phyloP scores from a whole-genome alignment of 257 asterid species.

The Craterostigma plantagineum region DNA sequence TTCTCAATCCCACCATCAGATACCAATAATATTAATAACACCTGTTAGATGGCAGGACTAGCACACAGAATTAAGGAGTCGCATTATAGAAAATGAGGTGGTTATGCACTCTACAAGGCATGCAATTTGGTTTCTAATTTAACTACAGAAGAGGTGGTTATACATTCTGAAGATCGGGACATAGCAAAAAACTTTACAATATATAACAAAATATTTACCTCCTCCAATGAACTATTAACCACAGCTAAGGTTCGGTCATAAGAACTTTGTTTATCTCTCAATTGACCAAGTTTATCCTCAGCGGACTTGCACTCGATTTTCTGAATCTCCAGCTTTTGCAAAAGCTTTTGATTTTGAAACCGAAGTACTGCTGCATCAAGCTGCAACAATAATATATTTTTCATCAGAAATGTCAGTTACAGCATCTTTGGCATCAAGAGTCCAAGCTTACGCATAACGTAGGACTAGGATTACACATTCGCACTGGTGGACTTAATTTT shows the following conservation, averaged over 20 bases:
- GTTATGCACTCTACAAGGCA: no score
- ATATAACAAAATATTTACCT: slow-evolving; percentile 27
- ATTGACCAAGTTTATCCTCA: slow-evolving; percentile 29
- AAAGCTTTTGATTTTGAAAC: slow-evolving; percentile 86
- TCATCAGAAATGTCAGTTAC: background rate
- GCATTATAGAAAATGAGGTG: no score
- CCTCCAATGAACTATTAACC: slow-evolving; percentile 51
- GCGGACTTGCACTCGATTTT: slow-evolving; percentile 53
- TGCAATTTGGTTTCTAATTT: no score
- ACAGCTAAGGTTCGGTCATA: slow-evolving; percentile 29
- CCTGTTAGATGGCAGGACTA: no score
- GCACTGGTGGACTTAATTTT: no score
- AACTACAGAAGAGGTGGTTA: no score
- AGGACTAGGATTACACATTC: no score
- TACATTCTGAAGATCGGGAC: background rate
- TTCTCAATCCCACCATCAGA: no score
- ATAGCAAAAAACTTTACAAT: background rate
- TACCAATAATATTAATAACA: no score
- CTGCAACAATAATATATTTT: slow-evolving; percentile 19
- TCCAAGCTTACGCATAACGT: no score
- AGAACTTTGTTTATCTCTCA: slow-evolving; percentile 49
- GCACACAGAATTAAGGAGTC: no score
- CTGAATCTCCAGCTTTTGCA: slow-evolving; percentile 81
- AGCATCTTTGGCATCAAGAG: no score
- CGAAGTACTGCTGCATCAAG: slow-evolving; percentile 79